Conservation (phyloP, 495 filamentous ascomycete genomes). For the Hyaloscypha hepaticicola region DNA sequence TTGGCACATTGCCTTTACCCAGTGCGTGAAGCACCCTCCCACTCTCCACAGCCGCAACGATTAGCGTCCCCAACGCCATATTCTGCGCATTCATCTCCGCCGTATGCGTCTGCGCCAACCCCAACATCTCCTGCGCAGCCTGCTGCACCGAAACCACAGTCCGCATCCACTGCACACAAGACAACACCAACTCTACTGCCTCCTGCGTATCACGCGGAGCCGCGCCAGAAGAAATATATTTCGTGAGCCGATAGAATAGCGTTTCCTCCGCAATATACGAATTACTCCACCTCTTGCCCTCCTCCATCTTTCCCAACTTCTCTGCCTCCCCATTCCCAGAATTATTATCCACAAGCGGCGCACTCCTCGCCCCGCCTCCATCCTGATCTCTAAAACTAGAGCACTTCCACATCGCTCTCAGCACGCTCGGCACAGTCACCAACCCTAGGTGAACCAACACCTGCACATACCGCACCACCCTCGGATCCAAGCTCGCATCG, state of each 20-base stretch:
- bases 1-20: constrained; percentile 38
- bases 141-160: constrained; percentile 31
- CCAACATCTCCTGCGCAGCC: constrained; percentile 35
- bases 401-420: constrained; percentile 58
- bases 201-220: constrained; percentile 34
- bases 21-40: constrained; percentile 45
- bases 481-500: constrained; percentile 57
- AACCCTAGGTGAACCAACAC: constrained; percentile 50
- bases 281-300: constrained; percentile 43
- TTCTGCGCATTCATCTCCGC: constrained; percentile 41
- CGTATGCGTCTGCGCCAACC: constrained; percentile 35
- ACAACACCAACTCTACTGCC: constrained; percentile 31
- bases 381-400: constrained; percentile 47
- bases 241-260: constrained; percentile 52
- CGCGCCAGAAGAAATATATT: constrained; percentile 40
- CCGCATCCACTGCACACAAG: constrained; percentile 40
- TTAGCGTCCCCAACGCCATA: constrained; percentile 53
- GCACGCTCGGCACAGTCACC: constrained; percentile 55
- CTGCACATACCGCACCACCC: constrained; percentile 63
- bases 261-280: constrained; percentile 49
- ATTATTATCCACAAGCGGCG: no score
- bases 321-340: constrained; percentile 1
- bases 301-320: constrained; percentile 12
- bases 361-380: not conserved
- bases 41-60: constrained; percentile 51